Evolutionary conservation across 2,329 filamentous ascomycete genomes (phyloP).

Genomic region (Plenodomus biglobosus): DNA sequence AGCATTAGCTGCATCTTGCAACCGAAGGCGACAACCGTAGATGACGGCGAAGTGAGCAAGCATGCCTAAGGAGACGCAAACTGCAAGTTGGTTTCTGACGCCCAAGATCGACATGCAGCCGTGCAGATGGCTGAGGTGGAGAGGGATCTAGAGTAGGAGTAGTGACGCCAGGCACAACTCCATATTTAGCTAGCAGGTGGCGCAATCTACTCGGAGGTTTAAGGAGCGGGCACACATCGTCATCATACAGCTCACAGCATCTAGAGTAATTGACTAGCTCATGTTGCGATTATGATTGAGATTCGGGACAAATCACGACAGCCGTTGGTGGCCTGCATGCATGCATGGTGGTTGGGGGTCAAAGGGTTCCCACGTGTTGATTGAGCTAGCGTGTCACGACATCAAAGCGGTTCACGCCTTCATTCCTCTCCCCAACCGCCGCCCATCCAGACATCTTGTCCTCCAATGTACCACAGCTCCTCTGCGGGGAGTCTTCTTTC

Average conservation of each 20-base stretch:
- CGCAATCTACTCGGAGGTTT: not conserved
- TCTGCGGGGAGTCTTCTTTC: constrained; percentile 19
- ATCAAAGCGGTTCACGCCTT: constrained; percentile 13
- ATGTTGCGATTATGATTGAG: not conserved
- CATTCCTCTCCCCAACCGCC: constrained; percentile 29
- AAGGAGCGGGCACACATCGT: not conserved
- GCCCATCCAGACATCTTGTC: constrained; percentile 15
- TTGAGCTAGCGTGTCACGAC: constrained; percentile 19
- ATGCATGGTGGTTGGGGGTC: constrained; percentile 1
- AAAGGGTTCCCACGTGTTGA: constrained; percentile 21
- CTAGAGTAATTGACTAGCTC: not conserved
- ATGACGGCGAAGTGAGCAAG: constrained; percentile 1
- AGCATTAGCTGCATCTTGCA: constrained; percentile 8
- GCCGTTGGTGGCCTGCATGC: constrained; percentile 12
- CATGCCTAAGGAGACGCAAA: not conserved
- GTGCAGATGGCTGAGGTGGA: constrained; percentile 11
- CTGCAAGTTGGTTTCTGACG: constrained; percentile 10
- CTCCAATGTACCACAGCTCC: constrained; percentile 19
- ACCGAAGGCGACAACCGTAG: not conserved
- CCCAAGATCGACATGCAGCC: constrained; percentile 10
- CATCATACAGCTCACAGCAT: not conserved
- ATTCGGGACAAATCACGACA: constrained; percentile 2
- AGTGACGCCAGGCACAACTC: not conserved
- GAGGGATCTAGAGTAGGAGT: too few species aligned
- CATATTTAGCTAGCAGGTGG: not conserved